Conservation (phyloP, 169 alveolate genomes). For the Plasmodium blacklocki region DNA sequence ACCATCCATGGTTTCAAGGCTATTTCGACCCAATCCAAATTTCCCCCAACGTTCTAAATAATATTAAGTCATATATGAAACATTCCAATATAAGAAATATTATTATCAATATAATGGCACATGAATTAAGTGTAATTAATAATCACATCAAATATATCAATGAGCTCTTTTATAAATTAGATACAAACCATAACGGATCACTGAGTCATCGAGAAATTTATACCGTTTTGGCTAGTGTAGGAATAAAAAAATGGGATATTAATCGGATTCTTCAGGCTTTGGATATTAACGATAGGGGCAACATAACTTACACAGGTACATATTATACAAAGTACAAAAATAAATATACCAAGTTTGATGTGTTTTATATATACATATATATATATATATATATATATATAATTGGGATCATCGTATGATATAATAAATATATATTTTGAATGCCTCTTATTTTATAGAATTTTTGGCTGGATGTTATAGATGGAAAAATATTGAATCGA, state of each 20-base stretch:
- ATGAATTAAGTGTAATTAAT: constrained; percentile 68
- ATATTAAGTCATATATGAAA: constrained; percentile 72
- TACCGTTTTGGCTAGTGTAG: constrained; percentile 60
- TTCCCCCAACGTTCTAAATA: constrained; percentile 41
- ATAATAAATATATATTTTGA: neutral
- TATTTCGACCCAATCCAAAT: constrained; percentile 61
- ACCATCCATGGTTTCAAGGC: constrained; percentile 77
- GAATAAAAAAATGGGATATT: constrained; percentile 74
- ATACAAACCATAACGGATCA: constrained; percentile 68
- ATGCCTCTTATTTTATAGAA: constrained; percentile 7
- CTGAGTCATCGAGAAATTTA: constrained; percentile 72
- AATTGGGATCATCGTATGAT: neutral
- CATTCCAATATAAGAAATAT: constrained; percentile 71
- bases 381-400: neutral
- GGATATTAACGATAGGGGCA: constrained; percentile 65
- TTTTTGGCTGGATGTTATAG: constrained; percentile 74
- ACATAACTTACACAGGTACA: constrained; percentile 61
- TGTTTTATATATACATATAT: neutral
- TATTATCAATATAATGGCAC: constrained; percentile 74
- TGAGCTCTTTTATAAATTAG: constrained; percentile 60
- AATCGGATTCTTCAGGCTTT: constrained; percentile 68
- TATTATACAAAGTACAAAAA: too few species aligned
- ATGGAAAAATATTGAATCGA: constrained; percentile 74
- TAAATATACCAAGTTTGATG: constrained; percentile 7
- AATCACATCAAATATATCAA: constrained; percentile 54